Evolutionary conservation across 2,329 filamentous ascomycete genomes (phyloP).

Genomic region (Cladosporium sp.): DNA sequence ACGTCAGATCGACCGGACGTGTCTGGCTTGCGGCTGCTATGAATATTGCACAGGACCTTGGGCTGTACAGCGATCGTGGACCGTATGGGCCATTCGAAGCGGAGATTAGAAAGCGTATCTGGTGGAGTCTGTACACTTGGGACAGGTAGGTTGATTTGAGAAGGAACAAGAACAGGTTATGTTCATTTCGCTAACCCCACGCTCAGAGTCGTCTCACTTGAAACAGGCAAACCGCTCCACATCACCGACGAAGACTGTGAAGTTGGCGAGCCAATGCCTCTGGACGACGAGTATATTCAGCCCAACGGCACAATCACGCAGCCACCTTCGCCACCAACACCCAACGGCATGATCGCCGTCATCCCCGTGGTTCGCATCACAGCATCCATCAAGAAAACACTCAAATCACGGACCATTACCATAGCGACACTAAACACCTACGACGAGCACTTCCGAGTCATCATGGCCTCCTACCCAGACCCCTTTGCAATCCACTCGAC

Average conservation of each 20-base stretch:
- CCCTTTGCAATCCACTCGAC: constrained; percentile 65
- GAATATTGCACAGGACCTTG: constrained; percentile 76
- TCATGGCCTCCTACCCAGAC: constrained; percentile 70
- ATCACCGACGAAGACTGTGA: constrained; percentile 91
- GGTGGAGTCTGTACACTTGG: constrained; percentile 91
- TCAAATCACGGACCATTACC: constrained; percentile 64
- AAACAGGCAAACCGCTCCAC: constrained; percentile 73
- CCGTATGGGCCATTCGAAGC: constrained; percentile 71
- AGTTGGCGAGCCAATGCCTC: constrained; percentile 69
- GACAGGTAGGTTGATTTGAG: constrained; percentile 58
- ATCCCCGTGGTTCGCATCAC: constrained; percentile 80
- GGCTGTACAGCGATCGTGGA: constrained; percentile 71
- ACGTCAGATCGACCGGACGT: constrained; percentile 80
- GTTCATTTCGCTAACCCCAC: constrained; percentile 22
- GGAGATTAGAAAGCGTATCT: constrained; percentile 82
- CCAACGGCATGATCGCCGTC: constrained; percentile 70
- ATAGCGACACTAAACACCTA: constrained; percentile 68
- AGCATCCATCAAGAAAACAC: constrained; percentile 65
- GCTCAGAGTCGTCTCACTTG: constrained; percentile 65
- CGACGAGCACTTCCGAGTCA: constrained; percentile 74
- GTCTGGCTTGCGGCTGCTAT: constrained; percentile 79
- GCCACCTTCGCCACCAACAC: constrained; percentile 44
- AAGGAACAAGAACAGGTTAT: background rate
- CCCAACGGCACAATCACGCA: constrained; percentile 43
- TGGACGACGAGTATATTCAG: constrained; percentile 75